phyloP scores from a whole-genome alignment of 2,329 filamentous ascomycete species.

The Fusarium brevicatenulatum region DNA sequence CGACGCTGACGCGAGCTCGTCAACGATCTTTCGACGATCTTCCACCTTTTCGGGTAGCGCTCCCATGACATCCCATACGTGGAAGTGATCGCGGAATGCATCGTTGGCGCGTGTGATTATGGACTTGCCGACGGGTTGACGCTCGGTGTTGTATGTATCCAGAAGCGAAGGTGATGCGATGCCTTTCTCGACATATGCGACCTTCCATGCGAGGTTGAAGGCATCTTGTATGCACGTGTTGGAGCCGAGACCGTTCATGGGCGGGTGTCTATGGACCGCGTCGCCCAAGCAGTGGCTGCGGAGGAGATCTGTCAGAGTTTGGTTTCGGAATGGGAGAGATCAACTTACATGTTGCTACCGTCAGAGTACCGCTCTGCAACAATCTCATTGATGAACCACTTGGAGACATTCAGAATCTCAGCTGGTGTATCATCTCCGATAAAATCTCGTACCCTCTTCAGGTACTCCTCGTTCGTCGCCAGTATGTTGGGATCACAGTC shows the following conservation, averaged over 20 bases:
- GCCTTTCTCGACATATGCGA: background rate
- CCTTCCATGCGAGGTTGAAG: background rate
- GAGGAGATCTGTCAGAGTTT: accelerated
- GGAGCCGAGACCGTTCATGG: background rate
- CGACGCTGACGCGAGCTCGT: background rate
- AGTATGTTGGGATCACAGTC: background rate
- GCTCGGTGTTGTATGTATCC: background rate
- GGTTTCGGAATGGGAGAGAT: accelerated
- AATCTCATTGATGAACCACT: background rate
- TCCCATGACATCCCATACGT: background rate
- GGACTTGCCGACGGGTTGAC: background rate
- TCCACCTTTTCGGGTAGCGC: background rate
- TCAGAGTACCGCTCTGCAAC: background rate
- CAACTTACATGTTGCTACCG: background rate
- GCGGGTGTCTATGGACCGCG: background rate
- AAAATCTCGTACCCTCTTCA: background rate
- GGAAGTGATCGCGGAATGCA: background rate
- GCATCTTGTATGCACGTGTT: constrained; percentile 3
- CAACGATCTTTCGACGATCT: background rate
- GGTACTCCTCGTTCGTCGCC: background rate
- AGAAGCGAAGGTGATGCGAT: background rate
- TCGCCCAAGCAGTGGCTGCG: background rate
- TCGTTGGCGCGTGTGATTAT: background rate
- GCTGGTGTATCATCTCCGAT: background rate
- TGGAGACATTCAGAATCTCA: background rate